Evolutionary conservation across 1,139 yeast genomes (phyloP).

Genomic region (Debaryomyces udenii): DNA sequence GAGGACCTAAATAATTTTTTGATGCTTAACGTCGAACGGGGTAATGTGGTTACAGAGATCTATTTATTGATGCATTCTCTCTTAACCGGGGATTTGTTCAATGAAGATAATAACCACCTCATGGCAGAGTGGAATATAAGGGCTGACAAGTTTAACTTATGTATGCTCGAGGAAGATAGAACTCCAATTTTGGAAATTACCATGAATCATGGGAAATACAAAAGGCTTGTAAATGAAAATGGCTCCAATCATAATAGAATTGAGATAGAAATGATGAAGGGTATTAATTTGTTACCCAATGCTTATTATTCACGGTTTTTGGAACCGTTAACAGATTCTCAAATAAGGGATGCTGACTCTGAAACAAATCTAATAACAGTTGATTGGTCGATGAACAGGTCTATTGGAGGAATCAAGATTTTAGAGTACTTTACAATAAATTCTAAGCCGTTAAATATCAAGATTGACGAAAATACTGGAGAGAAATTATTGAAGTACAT

Average conservation of each 20-base stretch:
- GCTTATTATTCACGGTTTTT: constrained; percentile 41
- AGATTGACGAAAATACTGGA: constrained; percentile 65
- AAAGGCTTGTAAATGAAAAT: constrained; percentile 52
- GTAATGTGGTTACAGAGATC: constrained; percentile 37
- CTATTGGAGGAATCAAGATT: constrained; percentile 70
- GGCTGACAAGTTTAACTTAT: constrained; percentile 51
- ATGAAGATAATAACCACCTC: constrained; percentile 20
- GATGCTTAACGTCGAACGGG: constrained; percentile 30
- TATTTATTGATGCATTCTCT: constrained; percentile 43
- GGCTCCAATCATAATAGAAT: constrained; percentile 45
- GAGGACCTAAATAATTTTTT: constrained; percentile 42
- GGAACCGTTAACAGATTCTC: constrained; percentile 30
- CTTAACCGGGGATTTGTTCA: constrained; percentile 39
- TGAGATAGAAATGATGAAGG: constrained; percentile 50
- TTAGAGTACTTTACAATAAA: constrained; percentile 55
- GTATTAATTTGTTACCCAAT: constrained; percentile 37
- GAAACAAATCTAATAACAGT: constrained; percentile 40
- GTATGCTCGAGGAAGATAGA: constrained; percentile 48
- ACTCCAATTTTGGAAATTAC: constrained; percentile 46
- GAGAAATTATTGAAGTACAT: constrained; percentile 56
- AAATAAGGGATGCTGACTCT: constrained; percentile 19
- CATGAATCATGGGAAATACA: constrained; percentile 41
- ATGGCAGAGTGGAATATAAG: constrained; percentile 60
- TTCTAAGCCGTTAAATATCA: constrained; percentile 57
- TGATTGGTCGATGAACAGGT: constrained; percentile 65